These are phyloP conservation scores for Aspergillus indologenus DNA, from an alignment of 495 filamentous ascomycete species.

Conservation along the genomic window DNA sequence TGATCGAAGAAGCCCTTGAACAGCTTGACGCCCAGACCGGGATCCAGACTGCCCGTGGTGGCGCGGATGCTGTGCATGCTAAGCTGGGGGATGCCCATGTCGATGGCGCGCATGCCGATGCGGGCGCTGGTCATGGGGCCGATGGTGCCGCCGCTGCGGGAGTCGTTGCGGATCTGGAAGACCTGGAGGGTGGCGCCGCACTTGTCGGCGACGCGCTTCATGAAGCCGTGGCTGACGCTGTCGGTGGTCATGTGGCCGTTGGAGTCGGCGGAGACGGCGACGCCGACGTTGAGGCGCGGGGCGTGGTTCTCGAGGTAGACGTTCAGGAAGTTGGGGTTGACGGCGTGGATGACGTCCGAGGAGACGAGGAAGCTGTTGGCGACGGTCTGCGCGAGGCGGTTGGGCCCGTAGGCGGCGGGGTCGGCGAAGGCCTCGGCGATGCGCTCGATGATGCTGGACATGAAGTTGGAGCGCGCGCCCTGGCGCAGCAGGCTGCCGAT, in stretches of 20 bases:
- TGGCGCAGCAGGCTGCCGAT: constrained; percentile 88
- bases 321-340: constrained; percentile 86
- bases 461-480: constrained; percentile 84
- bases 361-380: constrained; percentile 92
- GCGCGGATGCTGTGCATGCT: constrained; percentile 95
- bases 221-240: constrained; percentile 70
- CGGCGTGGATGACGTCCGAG: constrained; percentile 90
- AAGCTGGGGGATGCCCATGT: constrained; percentile 88
- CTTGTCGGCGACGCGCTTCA: constrained; percentile 71
- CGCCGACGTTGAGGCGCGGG: constrained; percentile 85
- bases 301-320: constrained; percentile 81
- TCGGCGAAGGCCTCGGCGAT: constrained; percentile 67
- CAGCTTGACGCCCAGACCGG: constrained; percentile 80
- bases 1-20: constrained; percentile 89
- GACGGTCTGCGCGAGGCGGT: constrained; percentile 75
- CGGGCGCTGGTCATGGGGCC: constrained; percentile 81
- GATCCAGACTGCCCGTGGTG: constrained; percentile 82
- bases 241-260: constrained; percentile 95
- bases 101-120: constrained; percentile 81
- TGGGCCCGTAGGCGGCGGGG: constrained; percentile 50
- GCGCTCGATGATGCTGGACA: constrained; percentile 74
- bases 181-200: constrained; percentile 70
- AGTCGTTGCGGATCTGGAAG: constrained; percentile 95
- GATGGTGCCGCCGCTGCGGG: constrained; percentile 85
- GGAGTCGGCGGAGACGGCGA: constrained; percentile 78